Base-by-base conservation (phyloP, 805 yeast species). In the Wickerhamiella spandovensis region DNA sequence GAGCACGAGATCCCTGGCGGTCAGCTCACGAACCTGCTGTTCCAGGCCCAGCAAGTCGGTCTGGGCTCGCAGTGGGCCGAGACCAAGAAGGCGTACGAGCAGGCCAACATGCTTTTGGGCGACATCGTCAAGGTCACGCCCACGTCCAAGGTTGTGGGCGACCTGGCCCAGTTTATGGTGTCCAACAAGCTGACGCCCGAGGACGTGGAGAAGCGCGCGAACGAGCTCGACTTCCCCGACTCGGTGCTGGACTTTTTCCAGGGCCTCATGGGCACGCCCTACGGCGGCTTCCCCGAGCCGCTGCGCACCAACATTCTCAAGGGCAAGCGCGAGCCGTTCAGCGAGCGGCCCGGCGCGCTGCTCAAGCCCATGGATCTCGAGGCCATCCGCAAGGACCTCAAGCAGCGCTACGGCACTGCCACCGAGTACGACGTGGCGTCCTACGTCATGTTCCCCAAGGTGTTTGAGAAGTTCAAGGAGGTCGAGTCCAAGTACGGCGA, bases 251-350 rank as follows among this genome's bases (percentile, higher is more conserved):
- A 92, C 70, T 92, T 92, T 79, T 88, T 92, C 77, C 95, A 92
- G 74, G 99, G 99, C 61, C 77, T 92, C 67, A 92, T 92, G 85
- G 99, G 99, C 66, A 92, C 92, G 58, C 99, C 99, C 64, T 87
- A 86, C 66, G 99, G 98, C 59, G 99, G 99, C 8, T 92, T 92
- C 95, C 98, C 99, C 53, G 99, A 92, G 72, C 98, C 99, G 39
- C 75, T 92, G 69, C 82, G 99, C 72, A 76, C 95, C 39, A 86
- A 89, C 67, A 77, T 92, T 55, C 79, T 92, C 64, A 79, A 81
- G 62, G 94, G 89, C 67, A 88, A 88, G 81, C 84, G 98, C 73
- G 81, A 84, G 71, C 87, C 87, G 71, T 78, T 92, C 69, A 78
- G 80, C 54, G 72, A 74, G 58, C 82, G 99, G 71, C 98, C 99